A percentile compares a stretch with the other conserved stretches of the same genome.
Evolutionary conservation across 768 basidiomycete genomes (phyloP).

Genomic region (Serendipita sp.): DNA sequence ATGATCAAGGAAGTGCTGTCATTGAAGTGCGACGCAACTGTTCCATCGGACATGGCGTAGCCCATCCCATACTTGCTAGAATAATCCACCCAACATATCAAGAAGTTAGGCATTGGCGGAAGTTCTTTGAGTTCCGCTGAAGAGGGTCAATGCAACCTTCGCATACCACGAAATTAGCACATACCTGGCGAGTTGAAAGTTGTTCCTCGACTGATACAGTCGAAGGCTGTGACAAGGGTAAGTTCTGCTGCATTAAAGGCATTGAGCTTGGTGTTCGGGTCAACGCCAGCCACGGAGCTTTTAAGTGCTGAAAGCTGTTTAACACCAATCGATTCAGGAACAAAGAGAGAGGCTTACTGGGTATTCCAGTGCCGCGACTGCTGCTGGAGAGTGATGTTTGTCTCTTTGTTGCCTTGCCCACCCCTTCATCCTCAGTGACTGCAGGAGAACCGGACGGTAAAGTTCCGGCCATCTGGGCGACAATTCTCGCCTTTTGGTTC

Average conservation of each 20-base stretch:
- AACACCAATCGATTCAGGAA: background rate
- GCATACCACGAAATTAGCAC: constrained; percentile 6
- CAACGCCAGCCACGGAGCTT: constrained; percentile 13
- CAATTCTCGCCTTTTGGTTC: constrained; percentile 81
- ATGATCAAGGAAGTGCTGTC: constrained; percentile 80
- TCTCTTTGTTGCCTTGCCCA: constrained; percentile 12
- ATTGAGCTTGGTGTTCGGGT: constrained; percentile 21
- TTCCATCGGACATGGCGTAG: constrained; percentile 88
- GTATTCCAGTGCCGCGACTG: background rate
- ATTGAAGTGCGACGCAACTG: constrained; percentile 91
- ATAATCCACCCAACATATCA: constrained; percentile 98
- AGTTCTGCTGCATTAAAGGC: constrained; percentile 52
- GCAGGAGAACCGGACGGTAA: constrained; percentile 25
- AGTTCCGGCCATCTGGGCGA: constrained; percentile 70
- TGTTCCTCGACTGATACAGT: constrained; percentile 42
- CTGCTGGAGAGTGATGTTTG: background rate
- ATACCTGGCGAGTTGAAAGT: constrained; percentile 49
- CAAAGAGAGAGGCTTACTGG: too few relatives aligned
- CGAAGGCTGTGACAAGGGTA: constrained; percentile 42
- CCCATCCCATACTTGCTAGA: constrained; percentile 99
- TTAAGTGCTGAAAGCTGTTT: constrained; percentile 12
- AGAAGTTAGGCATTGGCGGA: constrained; percentile 54
- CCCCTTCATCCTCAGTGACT: constrained; percentile 22
- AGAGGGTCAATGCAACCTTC: constrained; percentile 7
- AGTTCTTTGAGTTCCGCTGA: background rate